phyloP scores from a whole-genome alignment of 2,329 filamentous ascomycete genomes.

The Gnomoniopsis sp. region DNA sequence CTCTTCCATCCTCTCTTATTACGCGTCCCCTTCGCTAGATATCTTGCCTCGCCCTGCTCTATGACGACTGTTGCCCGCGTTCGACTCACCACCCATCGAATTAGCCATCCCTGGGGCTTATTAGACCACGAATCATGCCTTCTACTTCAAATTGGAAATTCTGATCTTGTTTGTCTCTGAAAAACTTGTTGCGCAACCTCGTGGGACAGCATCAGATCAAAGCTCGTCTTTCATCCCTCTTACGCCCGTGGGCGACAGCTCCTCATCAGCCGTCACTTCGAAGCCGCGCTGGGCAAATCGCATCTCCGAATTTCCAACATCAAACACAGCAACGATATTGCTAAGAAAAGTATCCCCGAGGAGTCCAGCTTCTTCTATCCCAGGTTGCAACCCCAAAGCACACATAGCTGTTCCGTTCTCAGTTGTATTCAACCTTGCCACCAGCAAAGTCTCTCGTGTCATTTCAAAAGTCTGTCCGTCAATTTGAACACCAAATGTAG shows the following conservation, averaged over 20 bases:
- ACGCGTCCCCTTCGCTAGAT: too few relatives aligned
- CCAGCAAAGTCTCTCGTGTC: slow-evolving; percentile 24
- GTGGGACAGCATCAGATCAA: neutral
- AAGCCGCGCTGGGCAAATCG: slow-evolving; percentile 23
- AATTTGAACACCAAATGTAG: slow-evolving; percentile 27
- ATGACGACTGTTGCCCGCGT: too few relatives aligned
- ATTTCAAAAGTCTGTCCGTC: slow-evolving; percentile 24
- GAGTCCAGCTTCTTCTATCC: slow-evolving; percentile 13
- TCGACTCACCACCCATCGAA: too few relatives aligned
- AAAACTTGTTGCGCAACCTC: too few relatives aligned
- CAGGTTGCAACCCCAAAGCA: slow-evolving; percentile 25
- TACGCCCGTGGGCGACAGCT: neutral
- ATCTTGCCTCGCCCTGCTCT: too few relatives aligned
- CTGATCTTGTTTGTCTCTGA: too few relatives aligned
- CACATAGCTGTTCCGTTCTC: slow-evolving; percentile 22
- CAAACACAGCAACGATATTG: slow-evolving; percentile 29
- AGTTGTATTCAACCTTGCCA: slow-evolving; percentile 21
- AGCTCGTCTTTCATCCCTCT: neutral
- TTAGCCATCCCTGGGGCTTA: too few relatives aligned
- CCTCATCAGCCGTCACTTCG: neutral
- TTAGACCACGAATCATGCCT: too few relatives aligned
- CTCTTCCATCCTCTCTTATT: too few relatives aligned
- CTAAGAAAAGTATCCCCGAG: slow-evolving; percentile 28
- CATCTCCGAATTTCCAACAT: slow-evolving; percentile 27
- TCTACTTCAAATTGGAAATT: too few relatives aligned